These are phyloP conservation scores for Kodamaea alishanica DNA, from an alignment of 1,139 yeast genomes.

Conservation along the genomic window DNA sequence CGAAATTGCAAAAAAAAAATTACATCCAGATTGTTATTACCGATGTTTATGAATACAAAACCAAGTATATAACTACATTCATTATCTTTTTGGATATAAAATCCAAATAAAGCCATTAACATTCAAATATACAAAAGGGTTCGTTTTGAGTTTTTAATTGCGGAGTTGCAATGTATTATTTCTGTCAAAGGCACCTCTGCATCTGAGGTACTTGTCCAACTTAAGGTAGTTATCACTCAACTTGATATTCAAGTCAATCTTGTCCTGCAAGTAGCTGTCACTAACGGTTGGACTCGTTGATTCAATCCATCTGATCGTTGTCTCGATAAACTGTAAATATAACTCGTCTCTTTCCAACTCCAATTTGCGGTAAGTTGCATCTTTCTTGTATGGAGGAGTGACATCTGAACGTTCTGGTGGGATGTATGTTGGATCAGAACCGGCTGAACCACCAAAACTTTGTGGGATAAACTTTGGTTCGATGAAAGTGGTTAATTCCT, in stretches of 20 bases:
- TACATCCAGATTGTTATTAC: too few relatives aligned
- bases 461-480: constrained; percentile 36
- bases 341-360: constrained; percentile 33
- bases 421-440: constrained; percentile 25
- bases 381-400: constrained; percentile 28
- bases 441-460: constrained; percentile 40
- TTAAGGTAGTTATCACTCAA: constrained; percentile 33
- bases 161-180: constrained; percentile 19
- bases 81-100: background rate
- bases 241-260: constrained; percentile 27
- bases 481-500: constrained; percentile 32
- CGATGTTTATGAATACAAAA: background rate
- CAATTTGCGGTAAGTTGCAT: constrained; percentile 27
- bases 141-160: constrained; percentile 5
- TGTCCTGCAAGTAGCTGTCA: constrained; percentile 38
- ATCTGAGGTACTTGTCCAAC: constrained; percentile 41
- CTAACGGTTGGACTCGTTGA: constrained; percentile 39
- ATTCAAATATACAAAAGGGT: background rate
- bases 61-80: background rate
- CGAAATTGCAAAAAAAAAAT: too few relatives aligned
- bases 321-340: constrained; percentile 28
- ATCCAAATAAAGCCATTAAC: background rate
- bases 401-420: constrained; percentile 29
- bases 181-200: constrained; percentile 40
- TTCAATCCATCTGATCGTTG: constrained; percentile 41